phyloP scores from a whole-genome alignment of 306 rosid species.

The Trifolium subterraneum region DNA sequence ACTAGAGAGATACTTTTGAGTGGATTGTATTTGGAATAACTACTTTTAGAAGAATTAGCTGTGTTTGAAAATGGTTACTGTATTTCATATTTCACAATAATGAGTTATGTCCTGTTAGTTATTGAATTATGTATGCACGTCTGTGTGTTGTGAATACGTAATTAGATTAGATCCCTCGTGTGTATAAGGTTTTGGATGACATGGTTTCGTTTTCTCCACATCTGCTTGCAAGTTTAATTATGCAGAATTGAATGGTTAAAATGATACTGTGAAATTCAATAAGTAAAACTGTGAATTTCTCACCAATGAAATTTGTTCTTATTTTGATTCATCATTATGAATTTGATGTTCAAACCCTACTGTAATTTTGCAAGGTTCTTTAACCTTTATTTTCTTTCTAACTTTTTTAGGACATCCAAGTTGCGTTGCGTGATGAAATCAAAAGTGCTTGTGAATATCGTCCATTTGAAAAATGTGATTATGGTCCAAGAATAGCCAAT shows the following conservation, averaged over 20 bases:
- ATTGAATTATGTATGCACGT: neutral
- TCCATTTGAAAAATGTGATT: slow-evolving; percentile 96
- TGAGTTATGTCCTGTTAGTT: neutral
- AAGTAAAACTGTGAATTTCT: slow-evolving; percentile 14
- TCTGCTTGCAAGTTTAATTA: neutral
- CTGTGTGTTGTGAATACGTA: too few species aligned
- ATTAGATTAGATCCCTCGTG: neutral
- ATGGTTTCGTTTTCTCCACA: neutral
- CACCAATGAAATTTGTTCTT: neutral
- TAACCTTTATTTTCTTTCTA: neutral
- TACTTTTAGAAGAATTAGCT: neutral
- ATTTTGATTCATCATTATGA: slow-evolving; percentile 32
- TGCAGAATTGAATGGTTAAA: neutral
- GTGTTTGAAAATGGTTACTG: neutral
- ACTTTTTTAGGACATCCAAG: slow-evolving; percentile 76
- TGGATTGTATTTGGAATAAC: slow-evolving; percentile 1
- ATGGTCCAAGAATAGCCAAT: slow-evolving; percentile 80
- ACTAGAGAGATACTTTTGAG: neutral
- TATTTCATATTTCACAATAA: neutral
- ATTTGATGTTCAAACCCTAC: slow-evolving; percentile 1
- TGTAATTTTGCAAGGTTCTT: slow-evolving; percentile 4
- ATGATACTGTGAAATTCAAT: neutral
- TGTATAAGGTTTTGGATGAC: neutral
- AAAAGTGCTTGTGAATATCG: slow-evolving; percentile 94
- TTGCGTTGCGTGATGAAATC: slow-evolving; percentile 86